Evolutionary conservation across 306 rosid genomes (phyloP).

Genomic region (Quercus ilex): DNA sequence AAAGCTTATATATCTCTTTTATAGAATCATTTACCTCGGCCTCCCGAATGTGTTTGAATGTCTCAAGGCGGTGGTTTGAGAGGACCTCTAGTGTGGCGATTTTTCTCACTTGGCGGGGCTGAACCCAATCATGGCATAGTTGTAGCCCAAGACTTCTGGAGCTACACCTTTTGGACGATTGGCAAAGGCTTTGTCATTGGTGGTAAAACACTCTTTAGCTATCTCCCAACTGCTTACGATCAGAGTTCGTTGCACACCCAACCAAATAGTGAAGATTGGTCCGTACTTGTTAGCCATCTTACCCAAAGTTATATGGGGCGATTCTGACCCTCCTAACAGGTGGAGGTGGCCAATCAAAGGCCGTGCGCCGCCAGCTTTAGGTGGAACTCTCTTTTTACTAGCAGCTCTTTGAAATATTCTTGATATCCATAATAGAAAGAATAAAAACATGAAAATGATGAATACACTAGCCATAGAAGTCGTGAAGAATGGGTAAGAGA

Average conservation of each 20-base stretch:
- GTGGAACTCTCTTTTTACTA: constrained; percentile 4
- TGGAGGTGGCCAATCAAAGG: constrained; percentile 44
- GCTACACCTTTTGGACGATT: too few species aligned
- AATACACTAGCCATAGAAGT: background rate
- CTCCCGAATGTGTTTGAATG: too few species aligned
- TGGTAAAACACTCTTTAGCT: too few species aligned
- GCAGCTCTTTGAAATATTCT: background rate
- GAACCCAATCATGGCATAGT: constrained; percentile 21
- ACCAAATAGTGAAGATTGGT: too few species aligned
- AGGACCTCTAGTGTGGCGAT: constrained; percentile 14
- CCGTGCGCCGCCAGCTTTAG: constrained; percentile 25
- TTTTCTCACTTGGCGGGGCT: constrained; percentile 36
- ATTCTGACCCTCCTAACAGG: constrained; percentile 13
- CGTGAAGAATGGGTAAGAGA: too few species aligned
- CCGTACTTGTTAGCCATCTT: constrained; percentile 5
- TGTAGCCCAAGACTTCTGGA: background rate
- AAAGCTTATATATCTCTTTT: too few species aligned
- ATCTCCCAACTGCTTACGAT: too few species aligned
- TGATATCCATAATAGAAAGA: background rate
- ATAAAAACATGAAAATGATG: background rate
- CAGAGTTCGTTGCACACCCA: too few species aligned
- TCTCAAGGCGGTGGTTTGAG: too few species aligned
- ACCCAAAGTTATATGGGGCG: constrained; percentile 4
- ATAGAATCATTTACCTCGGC: too few species aligned
- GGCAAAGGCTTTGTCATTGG: too few species aligned